Evolutionary conservation across 495 filamentous ascomycete species (phyloP), one percentile per base, ranked within the genome.

Genomic region (Neurospora sp.): DNA sequence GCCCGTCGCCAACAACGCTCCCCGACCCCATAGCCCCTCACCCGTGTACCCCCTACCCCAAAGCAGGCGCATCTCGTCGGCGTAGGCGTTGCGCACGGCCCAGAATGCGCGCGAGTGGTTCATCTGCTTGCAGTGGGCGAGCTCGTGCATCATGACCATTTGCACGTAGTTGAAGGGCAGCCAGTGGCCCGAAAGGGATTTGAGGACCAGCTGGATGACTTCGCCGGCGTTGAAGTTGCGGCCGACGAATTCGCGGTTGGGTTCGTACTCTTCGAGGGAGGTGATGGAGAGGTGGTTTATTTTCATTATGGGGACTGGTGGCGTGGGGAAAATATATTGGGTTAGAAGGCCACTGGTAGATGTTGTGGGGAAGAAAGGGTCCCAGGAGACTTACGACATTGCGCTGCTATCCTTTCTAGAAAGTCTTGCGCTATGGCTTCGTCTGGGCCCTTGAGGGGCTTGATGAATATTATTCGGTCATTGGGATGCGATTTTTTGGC

Each of bases 151-250:
- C 91, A 94, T 94, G 40, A 94, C 91, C 89, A 94, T 93, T 82
- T 93, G 90, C 18, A 95, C 91, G 72, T 90, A 90, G 68, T 87
- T 81, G 77, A 94, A 92, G 3, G 90, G 89, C 39, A 95, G 81
- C 93, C 93, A 95, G 70, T 85, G 82, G 7, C 89, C 88, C 0
- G 84, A 84, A 0, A 83, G 85, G 5, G 89, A 85, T 75, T 89
- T 89, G 42, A 95, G 86, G 12, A 95, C 92, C 2, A 95, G 84
- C 78, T 95, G 92, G 69, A 95, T 87, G 46, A 92, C 88, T 80
- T 94, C 93, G n/a, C 92, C 92, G 20, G 89, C 90, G 76, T 95
- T 95, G 86, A 95, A 93, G 73, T 94, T 94, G 46, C 91, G 89
- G 37, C 91, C 91, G 35, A 89, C 83, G 76, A 95, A 95, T 76